phyloP scores from a whole-genome alignment of 306 rosid genomes.

The Mimosa pudica region DNA sequence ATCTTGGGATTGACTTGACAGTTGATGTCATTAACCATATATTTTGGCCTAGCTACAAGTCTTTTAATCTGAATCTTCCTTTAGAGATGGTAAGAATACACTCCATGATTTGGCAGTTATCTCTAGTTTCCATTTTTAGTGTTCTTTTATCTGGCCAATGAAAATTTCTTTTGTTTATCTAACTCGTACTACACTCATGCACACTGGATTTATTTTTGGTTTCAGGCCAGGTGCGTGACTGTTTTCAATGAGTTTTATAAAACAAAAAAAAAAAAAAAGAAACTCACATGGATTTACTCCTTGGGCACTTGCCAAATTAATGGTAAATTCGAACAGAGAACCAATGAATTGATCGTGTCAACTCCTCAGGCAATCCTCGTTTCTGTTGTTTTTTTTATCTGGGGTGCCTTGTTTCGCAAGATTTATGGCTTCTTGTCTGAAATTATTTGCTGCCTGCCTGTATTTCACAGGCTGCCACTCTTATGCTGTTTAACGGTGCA shows the following conservation, averaged over 20 bases:
- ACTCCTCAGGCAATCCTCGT: conserved; percentile 68
- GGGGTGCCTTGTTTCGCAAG: conserved; percentile 3
- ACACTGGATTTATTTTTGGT: conserved; percentile 9
- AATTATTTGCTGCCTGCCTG: conserved; percentile 8
- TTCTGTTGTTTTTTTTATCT: conserved; percentile 9
- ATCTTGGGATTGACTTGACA: conserved; percentile 78
- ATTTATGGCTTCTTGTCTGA: conserved; percentile 18
- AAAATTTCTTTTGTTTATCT: background rate
- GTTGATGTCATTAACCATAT: conserved; percentile 86
- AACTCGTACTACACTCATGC: background rate
- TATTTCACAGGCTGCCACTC: conserved; percentile 71
- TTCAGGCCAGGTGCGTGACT: conserved; percentile 83
- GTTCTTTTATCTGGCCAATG: conserved; percentile 6
- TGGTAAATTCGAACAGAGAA: conserved; percentile 73
- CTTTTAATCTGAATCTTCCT: conserved; percentile 79
- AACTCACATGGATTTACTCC: conserved; percentile 91
- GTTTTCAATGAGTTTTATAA: conserved; percentile 77
- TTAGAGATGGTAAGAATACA: conserved; percentile 71
- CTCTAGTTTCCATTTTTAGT: conserved; percentile 15
- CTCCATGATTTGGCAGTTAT: background rate
- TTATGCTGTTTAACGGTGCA: conserved; percentile 74
- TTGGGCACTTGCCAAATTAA: conserved; percentile 73
- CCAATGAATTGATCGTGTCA: conserved; percentile 76
- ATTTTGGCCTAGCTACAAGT: conserved; percentile 91
- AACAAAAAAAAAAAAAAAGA: conserved; percentile 66